Evolutionary conservation across 805 yeast species (phyloP), one percentile per base, ranked within the genome.

Genomic region (Zygosaccharomyces siamensis): DNA sequence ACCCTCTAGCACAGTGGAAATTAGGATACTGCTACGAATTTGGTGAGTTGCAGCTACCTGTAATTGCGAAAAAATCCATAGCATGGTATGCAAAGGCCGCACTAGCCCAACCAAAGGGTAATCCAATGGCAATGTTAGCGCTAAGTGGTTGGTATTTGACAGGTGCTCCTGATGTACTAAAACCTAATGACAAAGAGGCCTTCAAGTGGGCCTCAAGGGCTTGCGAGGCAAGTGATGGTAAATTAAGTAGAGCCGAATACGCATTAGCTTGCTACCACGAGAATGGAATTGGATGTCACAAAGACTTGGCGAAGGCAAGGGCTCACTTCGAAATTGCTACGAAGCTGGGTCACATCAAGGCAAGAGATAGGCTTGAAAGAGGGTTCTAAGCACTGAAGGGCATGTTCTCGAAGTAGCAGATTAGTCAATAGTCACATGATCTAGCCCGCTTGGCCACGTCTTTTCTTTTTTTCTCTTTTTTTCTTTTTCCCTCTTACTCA

Each of bases 1-100:
- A 84, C 57, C 68, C 84, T 4, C 80, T 85, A 23, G 79, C 92
- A 0, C 89, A 84, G 62, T 81, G 80, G 63, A 77, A 81, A 47
- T 67, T 86, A 38, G 95, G 92, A 2, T 77, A 81, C 60, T 81
- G 83, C 49, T 84, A 81, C 62, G 90, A 86, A 56, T 82, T 80
- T 57, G 93, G 93, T 2, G 73, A 78, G 32, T 63, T 80, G 23
- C 76, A 76, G 2, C 69, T 81, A 45, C 61, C 69, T 2, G 70
- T 79, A 1, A 80, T 81, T 54, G 75, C 86, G 4, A 70, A 73
- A 46, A 75, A 78, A 52, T 78, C 86, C 7, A 74, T 86, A 43
- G 84, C 84, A 11, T 86, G 92, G 90, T 86, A 85, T 64, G 72
- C 83, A 7, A 72, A 79, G 46, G 83, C 87, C 3, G 88, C 89